Conservation (phyloP, 371 early-diverging fungal species). For the Actinomucor elegans region DNA sequence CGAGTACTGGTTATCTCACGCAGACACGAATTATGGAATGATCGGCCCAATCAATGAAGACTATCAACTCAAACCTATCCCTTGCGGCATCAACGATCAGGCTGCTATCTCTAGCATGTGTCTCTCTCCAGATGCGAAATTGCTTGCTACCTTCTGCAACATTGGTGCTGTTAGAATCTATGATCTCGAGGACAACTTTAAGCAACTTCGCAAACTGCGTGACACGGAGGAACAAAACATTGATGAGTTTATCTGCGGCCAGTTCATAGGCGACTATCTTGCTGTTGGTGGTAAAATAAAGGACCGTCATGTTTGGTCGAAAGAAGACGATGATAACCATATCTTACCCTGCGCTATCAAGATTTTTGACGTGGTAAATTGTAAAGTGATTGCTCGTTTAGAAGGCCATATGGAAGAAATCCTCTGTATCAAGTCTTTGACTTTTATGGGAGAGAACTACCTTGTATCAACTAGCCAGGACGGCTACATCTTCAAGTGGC, state of each 20-base stretch:
- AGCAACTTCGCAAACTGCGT: conserved; percentile 67
- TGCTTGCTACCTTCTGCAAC: conserved; percentile 85
- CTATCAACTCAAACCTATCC: conserved; percentile 58
- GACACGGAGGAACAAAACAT: conserved; percentile 78
- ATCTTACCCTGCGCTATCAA: conserved; percentile 89
- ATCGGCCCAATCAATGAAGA: conserved; percentile 66
- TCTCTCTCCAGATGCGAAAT: conserved; percentile 77
- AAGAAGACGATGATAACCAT: conserved; percentile 88
- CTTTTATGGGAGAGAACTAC: conserved; percentile 78
- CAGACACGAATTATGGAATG: conserved; percentile 36
- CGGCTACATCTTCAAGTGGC: conserved; percentile 89
- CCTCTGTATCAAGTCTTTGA: conserved; percentile 72
- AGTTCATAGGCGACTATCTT: conserved; percentile 55
- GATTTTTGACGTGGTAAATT: conserved; percentile 75
- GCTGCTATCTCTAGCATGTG: conserved; percentile 75
- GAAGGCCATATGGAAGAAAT: conserved; percentile 89
- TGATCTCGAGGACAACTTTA: conserved; percentile 71
- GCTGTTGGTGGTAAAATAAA: conserved; percentile 58
- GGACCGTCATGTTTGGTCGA: conserved; percentile 84
- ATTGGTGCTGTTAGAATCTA: conserved; percentile 79
- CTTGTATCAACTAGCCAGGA: conserved; percentile 89
- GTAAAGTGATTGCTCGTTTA: conserved; percentile 67
- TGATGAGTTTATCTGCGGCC: conserved; percentile 88
- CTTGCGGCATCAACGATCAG: conserved; percentile 51
- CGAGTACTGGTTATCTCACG: conserved; percentile 59